Percentiles rank a stretch among this genome's conserved stretches.
These are phyloP conservation scores for Aspergillus sp. DNA, from an alignment of 2,329 filamentous ascomycete genomes.

Conservation along the genomic window DNA sequence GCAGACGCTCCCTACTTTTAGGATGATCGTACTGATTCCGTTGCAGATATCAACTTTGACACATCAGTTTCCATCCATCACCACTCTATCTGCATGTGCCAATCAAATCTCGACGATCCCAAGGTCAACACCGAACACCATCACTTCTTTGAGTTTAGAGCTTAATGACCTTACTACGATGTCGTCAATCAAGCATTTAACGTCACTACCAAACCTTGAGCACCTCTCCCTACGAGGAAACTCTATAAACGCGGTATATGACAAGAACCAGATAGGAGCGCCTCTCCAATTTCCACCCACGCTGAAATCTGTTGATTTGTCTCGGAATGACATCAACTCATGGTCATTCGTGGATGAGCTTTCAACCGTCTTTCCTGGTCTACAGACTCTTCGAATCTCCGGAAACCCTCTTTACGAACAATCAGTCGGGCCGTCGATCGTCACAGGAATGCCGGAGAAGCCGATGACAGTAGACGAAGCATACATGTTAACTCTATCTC, in stretches of 20 bases:
- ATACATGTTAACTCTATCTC: conserved; percentile 83
- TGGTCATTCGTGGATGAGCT: conserved; percentile 77
- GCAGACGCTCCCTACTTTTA: too few species aligned
- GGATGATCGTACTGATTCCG: conserved; percentile 1
- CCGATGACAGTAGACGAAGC: conserved; percentile 67
- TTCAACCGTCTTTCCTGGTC: conserved; percentile 65
- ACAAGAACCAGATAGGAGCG: conserved; percentile 32
- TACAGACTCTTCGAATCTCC: conserved; percentile 73
- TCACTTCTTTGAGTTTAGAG: conserved; percentile 51
- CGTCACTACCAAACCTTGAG: conserved; percentile 51
- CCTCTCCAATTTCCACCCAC: conserved; percentile 53
- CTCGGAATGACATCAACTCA: conserved; percentile 65
- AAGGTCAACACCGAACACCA: conserved; percentile 28
- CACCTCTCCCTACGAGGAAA: conserved; percentile 71
- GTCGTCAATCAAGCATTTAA: conserved; percentile 47
- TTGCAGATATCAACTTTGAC: conserved; percentile 35
- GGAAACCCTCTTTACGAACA: conserved; percentile 80
- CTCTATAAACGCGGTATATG: conserved; percentile 54
- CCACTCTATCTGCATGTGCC: conserved; percentile 34
- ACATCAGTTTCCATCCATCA: conserved; percentile 35
- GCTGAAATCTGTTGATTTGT: conserved; percentile 69
- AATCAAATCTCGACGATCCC: conserved; percentile 37
- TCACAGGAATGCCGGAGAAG: conserved; percentile 41
- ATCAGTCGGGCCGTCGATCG: conserved; percentile 29
- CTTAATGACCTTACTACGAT: conserved; percentile 44